Evolutionary conservation across 2,329 filamentous ascomycete genomes (phyloP), one percentile per base, ranked within the genome.

Genomic region (Ophiostoma sp.): DNA sequence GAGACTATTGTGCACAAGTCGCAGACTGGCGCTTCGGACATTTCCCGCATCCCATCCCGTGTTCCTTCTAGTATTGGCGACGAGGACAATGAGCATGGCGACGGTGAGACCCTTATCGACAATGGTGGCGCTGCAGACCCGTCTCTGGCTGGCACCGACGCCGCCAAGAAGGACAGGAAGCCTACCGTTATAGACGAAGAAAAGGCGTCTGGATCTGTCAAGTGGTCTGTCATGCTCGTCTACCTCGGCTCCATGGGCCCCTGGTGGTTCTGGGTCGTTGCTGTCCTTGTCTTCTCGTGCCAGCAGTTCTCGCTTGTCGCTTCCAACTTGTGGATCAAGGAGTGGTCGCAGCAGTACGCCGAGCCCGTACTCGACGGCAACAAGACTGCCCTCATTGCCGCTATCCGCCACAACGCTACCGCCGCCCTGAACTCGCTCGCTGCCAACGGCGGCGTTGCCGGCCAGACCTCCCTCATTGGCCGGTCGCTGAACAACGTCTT

Each of bases 221-320:
- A 97, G 78, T 89, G 93, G 84, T 85, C 87, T 31, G 94, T 97
- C 68, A 90, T 99, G 76, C 83, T 88, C 72, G 87, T 96, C 77
- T 99, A 99, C 78, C 85, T 99, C 23, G 81, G 81, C 71, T 87
- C 94, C 73, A 99, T 99, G 95, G 95, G 95, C n/a, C 85, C 90
- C 4, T 97, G 93, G 92, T 94, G 92, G 85, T 99, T 96, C 81
- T 99, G 95, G 95, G 79, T 90, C 67, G 81, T 91, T 48, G 91
- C 94, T 27, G 80, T 89, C 17, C 74, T 89, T 4, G 89, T 94
- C 52, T 98, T 99, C 76, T 84, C 85, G 36, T 81, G 90, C 64
- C 94, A 97, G 77, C 95, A 99, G 78, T 78, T 97, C 44, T 90
- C 91, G 4, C 91, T 91, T 33, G 90, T 98, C 2, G 92, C 90